A percentile compares a stretch with the other conserved stretches of the same genome.
Evolutionary conservation across 257 asterid genomes (phyloP).

Genomic region (Paraleonurus japonicus): DNA sequence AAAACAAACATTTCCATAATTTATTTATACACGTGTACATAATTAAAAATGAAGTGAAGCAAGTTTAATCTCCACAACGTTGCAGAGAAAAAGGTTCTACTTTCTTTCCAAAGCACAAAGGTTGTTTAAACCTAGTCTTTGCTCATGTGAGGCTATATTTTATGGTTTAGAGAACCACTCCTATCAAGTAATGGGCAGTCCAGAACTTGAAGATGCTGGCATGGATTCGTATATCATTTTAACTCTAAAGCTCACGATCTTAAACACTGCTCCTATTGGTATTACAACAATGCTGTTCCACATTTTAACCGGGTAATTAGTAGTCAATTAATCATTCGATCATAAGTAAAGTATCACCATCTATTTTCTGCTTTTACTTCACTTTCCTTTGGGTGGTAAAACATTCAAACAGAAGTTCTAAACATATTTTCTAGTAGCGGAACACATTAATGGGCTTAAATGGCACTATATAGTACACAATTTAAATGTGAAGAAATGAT

Average conservation of each 20-base stretch:
- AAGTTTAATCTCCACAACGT: slow-evolving; percentile 17
- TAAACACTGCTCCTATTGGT: neutral
- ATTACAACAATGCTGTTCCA: neutral
- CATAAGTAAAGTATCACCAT: neutral
- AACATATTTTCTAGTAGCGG: slow-evolving; percentile 8
- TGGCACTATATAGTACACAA: neutral
- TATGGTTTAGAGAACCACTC: neutral
- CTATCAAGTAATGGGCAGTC: neutral
- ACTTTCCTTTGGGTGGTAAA: neutral
- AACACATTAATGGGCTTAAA: neutral
- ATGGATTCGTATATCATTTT: neutral
- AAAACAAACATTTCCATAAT: neutral
- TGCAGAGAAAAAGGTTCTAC: neutral
- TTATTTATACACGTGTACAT: neutral
- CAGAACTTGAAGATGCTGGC: slow-evolving; percentile 5
- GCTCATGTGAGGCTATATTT: neutral
- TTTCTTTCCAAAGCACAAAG: slow-evolving; percentile 22
- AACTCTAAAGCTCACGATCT: slow-evolving; percentile 2
- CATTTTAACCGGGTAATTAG: neutral
- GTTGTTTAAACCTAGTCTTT: slow-evolving; percentile 10
- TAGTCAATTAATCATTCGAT: neutral
- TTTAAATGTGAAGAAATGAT: slow-evolving; percentile 8
- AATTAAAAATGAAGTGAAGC: neutral
- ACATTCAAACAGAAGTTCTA: slow-evolving; percentile 3
- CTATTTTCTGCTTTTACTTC: neutral